These are phyloP conservation scores for Claviceps lovelessii DNA, from an alignment of 2,329 filamentous ascomycete species.

Conservation along the genomic window DNA sequence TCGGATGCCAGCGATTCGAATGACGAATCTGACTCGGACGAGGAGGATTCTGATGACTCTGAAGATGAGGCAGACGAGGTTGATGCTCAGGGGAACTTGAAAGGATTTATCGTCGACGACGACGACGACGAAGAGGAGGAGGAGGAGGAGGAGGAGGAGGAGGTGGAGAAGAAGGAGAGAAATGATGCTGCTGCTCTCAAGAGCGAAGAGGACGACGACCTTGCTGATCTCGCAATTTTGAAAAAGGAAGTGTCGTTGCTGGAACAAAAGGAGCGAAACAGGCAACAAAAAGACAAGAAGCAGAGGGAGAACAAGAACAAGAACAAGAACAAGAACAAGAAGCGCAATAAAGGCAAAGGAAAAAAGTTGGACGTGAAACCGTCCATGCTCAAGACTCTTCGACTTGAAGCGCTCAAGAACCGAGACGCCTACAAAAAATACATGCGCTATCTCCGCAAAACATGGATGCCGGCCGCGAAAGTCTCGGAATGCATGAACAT, in stretches of 20 bases:
- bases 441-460: conserved; percentile 50
- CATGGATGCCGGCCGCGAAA: conserved; percentile 67
- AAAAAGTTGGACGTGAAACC: conserved; percentile 31
- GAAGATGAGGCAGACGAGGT: conserved; percentile 19
- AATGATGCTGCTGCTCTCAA: neutral
- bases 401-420: conserved; percentile 51
- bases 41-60: conserved; percentile 6
- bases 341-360: conserved; percentile 21
- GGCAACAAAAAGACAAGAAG: neutral
- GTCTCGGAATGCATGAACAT: conserved; percentile 66
- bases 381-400: conserved; percentile 48
- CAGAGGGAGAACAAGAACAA: neutral
- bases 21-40: conserved; percentile 17
- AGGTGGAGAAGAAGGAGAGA: neutral
- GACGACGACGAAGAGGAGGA: conserved; percentile 19
- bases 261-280: neutral
- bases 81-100: conserved; percentile 21
- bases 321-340: conserved; percentile 3
- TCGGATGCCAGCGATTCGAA: conserved; percentile 18
- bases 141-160: conserved; percentile 3
- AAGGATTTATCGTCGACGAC: conserved; percentile 16
- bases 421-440: conserved; percentile 53
- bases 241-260: conserved; percentile 9
- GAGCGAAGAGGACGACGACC: conserved; percentile 8
- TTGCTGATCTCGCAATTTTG: conserved; percentile 6